Conservation (phyloP, 805 yeast genomes). For the Zygotorulaspora sp. region DNA sequence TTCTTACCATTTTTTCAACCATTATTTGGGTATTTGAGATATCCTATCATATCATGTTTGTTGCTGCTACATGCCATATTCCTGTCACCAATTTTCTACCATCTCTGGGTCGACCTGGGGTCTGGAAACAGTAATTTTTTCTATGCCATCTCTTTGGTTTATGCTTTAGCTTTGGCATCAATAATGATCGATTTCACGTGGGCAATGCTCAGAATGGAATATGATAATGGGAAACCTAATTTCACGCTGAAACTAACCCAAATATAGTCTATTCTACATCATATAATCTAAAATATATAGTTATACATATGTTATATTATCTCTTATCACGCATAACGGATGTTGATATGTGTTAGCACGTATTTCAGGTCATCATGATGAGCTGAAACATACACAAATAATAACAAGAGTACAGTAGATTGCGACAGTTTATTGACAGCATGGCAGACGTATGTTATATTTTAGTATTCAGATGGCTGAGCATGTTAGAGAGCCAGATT, state of each 20-base stretch:
- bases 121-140: slow-evolving; percentile 96
- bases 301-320: not conserved
- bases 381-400: too few relatives aligned
- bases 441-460: too few relatives aligned
- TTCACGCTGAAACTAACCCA: slow-evolving; percentile 47
- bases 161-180: slow-evolving; percentile 64
- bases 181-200: slow-evolving; percentile 74
- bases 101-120: slow-evolving; percentile 89
- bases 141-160: slow-evolving; percentile 85
- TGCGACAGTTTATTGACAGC: too few relatives aligned
- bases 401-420: too few relatives aligned
- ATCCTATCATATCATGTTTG: slow-evolving; percentile 47
- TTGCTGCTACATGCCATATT: slow-evolving; percentile 54
- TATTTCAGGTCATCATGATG: too few relatives aligned
- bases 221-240: slow-evolving; percentile 42
- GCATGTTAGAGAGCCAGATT: too few relatives aligned
- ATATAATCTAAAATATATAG: not conserved
- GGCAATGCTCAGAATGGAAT: slow-evolving; percentile 70
- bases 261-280: slow-evolving; percentile 28
- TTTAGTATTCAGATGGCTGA: too few relatives aligned
- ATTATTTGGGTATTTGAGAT: slow-evolving; percentile 43
- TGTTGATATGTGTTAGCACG: not conserved
- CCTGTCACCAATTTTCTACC: slow-evolving; percentile 83
- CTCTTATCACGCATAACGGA: slow-evolving; percentile 1
- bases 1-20: slow-evolving; percentile 47